Evolutionary conservation across 2,329 filamentous ascomycete genomes (phyloP).

Genomic region (Claviceps pazoutovae): DNA sequence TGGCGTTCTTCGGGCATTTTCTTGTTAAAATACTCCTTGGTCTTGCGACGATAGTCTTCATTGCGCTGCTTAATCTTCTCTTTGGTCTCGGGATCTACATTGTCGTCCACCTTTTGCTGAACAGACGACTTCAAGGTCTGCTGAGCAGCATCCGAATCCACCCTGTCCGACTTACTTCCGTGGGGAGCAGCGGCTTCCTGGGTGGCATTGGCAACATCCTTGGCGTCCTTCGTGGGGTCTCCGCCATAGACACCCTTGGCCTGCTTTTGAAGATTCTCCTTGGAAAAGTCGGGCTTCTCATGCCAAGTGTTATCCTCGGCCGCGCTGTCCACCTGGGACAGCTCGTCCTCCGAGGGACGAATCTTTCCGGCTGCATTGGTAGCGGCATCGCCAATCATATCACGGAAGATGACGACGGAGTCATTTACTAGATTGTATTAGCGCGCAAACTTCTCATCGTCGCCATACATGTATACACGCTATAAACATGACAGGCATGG

Average conservation of each 20-base stretch:
- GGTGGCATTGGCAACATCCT: slow-evolving; percentile 45
- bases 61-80: slow-evolving; percentile 30
- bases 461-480: neutral
- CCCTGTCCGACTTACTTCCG: slow-evolving; percentile 32
- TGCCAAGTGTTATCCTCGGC: slow-evolving; percentile 92
- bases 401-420: slow-evolving; percentile 64
- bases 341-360: slow-evolving; percentile 62
- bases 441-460: neutral
- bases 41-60: slow-evolving; percentile 31
- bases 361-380: slow-evolving; percentile 61
- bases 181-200: slow-evolving; percentile 37
- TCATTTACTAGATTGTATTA: slow-evolving; percentile 47
- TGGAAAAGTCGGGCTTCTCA: slow-evolving; percentile 64
- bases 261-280: slow-evolving; percentile 54
- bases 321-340: slow-evolving; percentile 65
- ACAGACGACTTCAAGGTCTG: slow-evolving; percentile 27
- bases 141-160: slow-evolving; percentile 27
- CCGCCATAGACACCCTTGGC: slow-evolving; percentile 47
- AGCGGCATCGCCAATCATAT: slow-evolving; percentile 85
- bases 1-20: slow-evolving; percentile 90
- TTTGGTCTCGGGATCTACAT: slow-evolving; percentile 51
- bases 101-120: slow-evolving; percentile 44
- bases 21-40: slow-evolving; percentile 62
- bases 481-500: neutral
- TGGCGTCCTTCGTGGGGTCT: slow-evolving; percentile 40